Conservation (phyloP, 2,329 filamentous ascomycete species). For the Penicillium vulpinum region DNA sequence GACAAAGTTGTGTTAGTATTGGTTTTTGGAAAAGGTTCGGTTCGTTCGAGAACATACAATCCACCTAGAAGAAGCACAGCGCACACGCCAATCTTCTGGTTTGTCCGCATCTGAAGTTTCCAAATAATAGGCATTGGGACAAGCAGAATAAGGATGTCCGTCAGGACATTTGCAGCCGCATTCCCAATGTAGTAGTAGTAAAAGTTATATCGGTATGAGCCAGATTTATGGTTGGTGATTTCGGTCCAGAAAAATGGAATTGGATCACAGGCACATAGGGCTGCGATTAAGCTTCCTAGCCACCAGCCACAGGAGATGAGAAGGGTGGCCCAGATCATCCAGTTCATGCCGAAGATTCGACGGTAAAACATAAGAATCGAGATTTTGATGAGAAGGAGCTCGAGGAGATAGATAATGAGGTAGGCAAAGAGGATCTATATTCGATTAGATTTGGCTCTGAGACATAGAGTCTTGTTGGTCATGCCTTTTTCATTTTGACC, state of each 20-base stretch:
- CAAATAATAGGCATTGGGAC: conserved; percentile 14
- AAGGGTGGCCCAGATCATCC: conserved; percentile 10
- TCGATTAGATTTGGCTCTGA: background rate
- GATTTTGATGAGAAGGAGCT: conserved; percentile 18
- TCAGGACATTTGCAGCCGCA: conserved; percentile 9
- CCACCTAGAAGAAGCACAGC: conserved; percentile 14
- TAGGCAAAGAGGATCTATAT: conserved; percentile 14
- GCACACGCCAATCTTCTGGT: conserved; percentile 15
- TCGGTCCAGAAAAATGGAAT: conserved; percentile 17
- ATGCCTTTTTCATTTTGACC: background rate
- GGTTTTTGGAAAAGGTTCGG: background rate
- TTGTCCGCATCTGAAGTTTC: conserved; percentile 10
- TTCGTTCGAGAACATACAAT: conserved; percentile 1
- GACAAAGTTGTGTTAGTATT: background rate
- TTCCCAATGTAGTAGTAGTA: conserved; percentile 19
- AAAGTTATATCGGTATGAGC: conserved; percentile 10
- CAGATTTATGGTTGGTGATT: background rate
- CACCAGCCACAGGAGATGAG: conserved; percentile 13
- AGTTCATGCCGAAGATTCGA: conserved; percentile 21
- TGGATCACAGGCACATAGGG: conserved; percentile 9
- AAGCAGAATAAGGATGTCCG: conserved; percentile 16
- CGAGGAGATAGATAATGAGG: conserved; percentile 16
- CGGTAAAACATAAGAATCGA: conserved; percentile 28
- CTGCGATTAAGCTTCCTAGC: conserved; percentile 11
- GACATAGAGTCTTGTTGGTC: background rate